Conservation (phyloP, 495 filamentous ascomycete genomes). For the Penicillium subrubescens region DNA sequence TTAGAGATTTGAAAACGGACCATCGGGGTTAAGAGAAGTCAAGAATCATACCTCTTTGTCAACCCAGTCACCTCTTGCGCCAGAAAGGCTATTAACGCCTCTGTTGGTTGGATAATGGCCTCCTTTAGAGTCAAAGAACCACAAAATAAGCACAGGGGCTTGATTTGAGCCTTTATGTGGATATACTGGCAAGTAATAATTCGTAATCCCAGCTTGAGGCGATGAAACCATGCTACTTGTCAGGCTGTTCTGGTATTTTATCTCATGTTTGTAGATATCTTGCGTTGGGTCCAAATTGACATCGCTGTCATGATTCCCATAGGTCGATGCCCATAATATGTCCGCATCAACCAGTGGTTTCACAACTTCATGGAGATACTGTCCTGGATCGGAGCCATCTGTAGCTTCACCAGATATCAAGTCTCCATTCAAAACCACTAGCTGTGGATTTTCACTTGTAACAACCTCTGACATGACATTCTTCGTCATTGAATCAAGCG, state of each 20-base stretch:
- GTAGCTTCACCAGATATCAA: constrained; percentile 72
- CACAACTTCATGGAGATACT: constrained; percentile 65
- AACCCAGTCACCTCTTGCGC: constrained; percentile 41
- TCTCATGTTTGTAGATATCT: constrained; percentile 58
- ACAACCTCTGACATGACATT: constrained; percentile 63
- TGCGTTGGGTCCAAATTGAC: constrained; percentile 56
- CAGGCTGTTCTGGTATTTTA: constrained; percentile 51
- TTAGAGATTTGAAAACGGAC: background rate
- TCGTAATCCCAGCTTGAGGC: constrained; percentile 59
- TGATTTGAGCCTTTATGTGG: constrained; percentile 12
- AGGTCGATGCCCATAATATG: constrained; percentile 66
- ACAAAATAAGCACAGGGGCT: constrained; percentile 58
- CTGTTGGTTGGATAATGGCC: constrained; percentile 54
- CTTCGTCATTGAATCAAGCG: constrained; percentile 56
- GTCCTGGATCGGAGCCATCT: constrained; percentile 55
- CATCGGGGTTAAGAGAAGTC: background rate
- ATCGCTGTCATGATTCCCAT: constrained; percentile 74
- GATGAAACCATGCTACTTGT: constrained; percentile 52
- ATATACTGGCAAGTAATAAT: constrained; percentile 66
- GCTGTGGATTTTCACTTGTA: constrained; percentile 53
- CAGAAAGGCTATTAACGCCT: constrained; percentile 32
- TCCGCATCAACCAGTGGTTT: constrained; percentile 53
- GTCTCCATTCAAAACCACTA: constrained; percentile 75
- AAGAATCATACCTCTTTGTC: constrained; percentile 26
- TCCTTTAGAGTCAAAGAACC: constrained; percentile 76